Conservation (phyloP, 2,329 filamentous ascomycete genomes). For the Phoma sp. region DNA sequence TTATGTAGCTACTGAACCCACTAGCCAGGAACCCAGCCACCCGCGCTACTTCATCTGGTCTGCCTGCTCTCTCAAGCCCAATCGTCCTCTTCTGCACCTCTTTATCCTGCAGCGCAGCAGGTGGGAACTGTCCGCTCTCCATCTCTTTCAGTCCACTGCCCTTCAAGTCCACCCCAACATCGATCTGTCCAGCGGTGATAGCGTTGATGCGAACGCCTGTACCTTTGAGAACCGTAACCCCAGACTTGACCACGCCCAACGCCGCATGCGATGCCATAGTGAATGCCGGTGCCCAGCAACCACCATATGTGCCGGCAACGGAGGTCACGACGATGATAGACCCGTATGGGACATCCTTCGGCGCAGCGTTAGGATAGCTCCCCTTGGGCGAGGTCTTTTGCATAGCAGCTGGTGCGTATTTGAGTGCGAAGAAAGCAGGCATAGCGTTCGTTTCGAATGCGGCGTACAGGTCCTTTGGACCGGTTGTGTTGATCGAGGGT, state of each 20-base stretch:
- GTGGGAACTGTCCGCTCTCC: conserved; percentile 62
- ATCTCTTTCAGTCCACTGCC: conserved; percentile 42
- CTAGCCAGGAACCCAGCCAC: conserved; percentile 68
- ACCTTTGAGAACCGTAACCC: conserved; percentile 63
- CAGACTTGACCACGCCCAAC: conserved; percentile 64
- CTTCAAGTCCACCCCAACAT: conserved; percentile 55
- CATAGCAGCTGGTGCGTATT: conserved; percentile 70
- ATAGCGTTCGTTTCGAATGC: conserved; percentile 67
- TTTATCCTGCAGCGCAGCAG: conserved; percentile 58
- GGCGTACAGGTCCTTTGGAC: conserved; percentile 61
- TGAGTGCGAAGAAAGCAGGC: conserved; percentile 69
- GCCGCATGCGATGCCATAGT: conserved; percentile 67
- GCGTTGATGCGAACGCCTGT: conserved; percentile 66
- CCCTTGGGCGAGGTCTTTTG: conserved; percentile 62
- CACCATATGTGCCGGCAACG: conserved; percentile 63
- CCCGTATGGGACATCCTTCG: conserved; percentile 66
- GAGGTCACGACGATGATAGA: conserved; percentile 67
- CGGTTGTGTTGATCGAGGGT: conserved; percentile 60
- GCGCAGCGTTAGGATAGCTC: conserved; percentile 65
- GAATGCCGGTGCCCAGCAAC: conserved; percentile 66
- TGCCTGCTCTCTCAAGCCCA: conserved; percentile 64
- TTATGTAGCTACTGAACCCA: conserved; percentile 68
- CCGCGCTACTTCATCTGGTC: conserved; percentile 63
- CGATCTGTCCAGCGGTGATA: conserved; percentile 55
- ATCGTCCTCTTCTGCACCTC: conserved; percentile 58